Conservation (phyloP, 2,329 filamentous ascomycete genomes). For the Beauveria medogensis region DNA sequence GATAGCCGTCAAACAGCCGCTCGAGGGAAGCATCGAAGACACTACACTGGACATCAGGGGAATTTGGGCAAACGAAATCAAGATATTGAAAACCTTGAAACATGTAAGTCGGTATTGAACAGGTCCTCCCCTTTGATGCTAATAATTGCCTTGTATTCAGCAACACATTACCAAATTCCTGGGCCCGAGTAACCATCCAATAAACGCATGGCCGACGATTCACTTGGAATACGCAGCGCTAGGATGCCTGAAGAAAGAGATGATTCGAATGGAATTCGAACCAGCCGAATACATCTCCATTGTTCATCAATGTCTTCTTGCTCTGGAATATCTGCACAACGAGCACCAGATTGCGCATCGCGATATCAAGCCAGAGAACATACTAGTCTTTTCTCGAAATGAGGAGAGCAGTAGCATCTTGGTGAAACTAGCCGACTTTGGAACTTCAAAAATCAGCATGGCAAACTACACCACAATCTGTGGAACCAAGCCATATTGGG, state of each 20-base stretch:
- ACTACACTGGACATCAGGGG: too few relatives aligned
- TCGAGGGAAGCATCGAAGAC: not conserved
- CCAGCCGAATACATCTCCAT: not conserved
- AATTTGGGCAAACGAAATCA: not conserved
- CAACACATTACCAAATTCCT: not conserved
- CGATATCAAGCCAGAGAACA: not conserved
- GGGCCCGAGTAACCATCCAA: rapidly evolving
- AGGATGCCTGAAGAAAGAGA: not conserved
- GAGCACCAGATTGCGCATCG: not conserved
- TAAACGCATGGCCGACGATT: not conserved
- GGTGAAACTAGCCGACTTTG: not conserved
- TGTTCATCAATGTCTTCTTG: not conserved
- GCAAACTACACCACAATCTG: not conserved
- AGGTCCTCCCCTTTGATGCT: not conserved
- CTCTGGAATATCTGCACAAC: not conserved
- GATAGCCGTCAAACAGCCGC: too few relatives aligned
- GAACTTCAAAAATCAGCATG: not conserved
- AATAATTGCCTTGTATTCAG: not conserved
- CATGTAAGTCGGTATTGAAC: not conserved
- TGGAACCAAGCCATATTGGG: not conserved
- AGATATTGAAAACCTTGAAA: not conserved
- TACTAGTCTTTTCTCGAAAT: not conserved
- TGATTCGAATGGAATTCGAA: too few relatives aligned
- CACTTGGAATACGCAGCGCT: not conserved
- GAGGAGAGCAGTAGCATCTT: not conserved